phyloP scores from a whole-genome alignment of 2,329 filamentous ascomycete species.

The Gyromitra esculenta region DNA sequence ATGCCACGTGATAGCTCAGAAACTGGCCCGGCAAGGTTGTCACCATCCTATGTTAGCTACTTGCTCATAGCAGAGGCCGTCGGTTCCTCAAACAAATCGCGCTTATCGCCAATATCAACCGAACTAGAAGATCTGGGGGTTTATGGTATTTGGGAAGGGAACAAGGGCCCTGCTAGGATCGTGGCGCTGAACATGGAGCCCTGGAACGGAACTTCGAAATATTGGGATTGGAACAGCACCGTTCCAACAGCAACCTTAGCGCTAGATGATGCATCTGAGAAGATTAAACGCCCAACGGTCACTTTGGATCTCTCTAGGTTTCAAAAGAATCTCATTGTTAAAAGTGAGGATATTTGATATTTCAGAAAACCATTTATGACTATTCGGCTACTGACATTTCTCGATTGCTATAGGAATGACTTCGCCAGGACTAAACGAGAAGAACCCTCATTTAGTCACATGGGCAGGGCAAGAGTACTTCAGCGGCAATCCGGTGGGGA shows the following conservation, averaged over 20 bases:
- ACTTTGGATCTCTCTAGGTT: constrained; percentile 14
- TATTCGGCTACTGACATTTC: not conserved
- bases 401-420: constrained; percentile 28
- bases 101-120: constrained; percentile 25
- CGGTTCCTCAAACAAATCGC: constrained; percentile 3
- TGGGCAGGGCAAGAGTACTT: constrained; percentile 43
- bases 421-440: constrained; percentile 27
- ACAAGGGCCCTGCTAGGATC: constrained; percentile 11
- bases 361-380: not conserved
- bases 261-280: not conserved
- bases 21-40: constrained; percentile 26
- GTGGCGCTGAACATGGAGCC: constrained; percentile 43
- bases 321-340: constrained; percentile 14
- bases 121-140: constrained; percentile 22
- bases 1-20: constrained; percentile 37
- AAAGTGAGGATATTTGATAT: not conserved
- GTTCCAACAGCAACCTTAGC: not conserved
- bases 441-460: constrained; percentile 37
- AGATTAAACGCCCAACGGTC: not conserved
- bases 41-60: constrained; percentile 39
- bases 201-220: constrained; percentile 35
- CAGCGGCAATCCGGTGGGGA: constrained; percentile 1
- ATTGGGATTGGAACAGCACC: constrained; percentile 43
- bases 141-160: constrained; percentile 36
- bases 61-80: constrained; percentile 38